Percentiles rank a stretch among this genome's conserved stretches.
These are phyloP conservation scores for Aleurites moluccanus DNA, from an alignment of 441 rosid genomes.

Conservation along the genomic window DNA sequence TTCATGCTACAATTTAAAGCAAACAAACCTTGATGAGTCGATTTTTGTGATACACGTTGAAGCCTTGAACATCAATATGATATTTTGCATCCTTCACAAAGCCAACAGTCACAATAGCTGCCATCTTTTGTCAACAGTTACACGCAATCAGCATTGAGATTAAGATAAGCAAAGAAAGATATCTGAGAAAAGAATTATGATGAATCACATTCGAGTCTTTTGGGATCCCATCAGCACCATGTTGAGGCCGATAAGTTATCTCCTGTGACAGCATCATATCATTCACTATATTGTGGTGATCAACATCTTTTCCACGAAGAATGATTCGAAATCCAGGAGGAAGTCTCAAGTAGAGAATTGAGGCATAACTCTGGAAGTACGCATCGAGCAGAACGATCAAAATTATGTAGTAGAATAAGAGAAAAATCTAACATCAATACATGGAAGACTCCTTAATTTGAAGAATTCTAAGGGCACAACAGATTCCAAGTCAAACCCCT, in stretches of 20 bases:
- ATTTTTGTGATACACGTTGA: constrained; percentile 95
- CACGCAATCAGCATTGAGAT: constrained; percentile 23
- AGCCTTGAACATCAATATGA: constrained; percentile 95
- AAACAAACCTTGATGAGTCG: constrained; percentile 82
- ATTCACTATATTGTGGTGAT: constrained; percentile 90
- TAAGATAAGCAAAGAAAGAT: background rate
- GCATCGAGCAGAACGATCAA: constrained; percentile 16
- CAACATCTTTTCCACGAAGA: constrained; percentile 86
- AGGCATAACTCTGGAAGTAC: constrained; percentile 70
- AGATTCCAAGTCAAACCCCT: no score
- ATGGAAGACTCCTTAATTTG: constrained; percentile 6
- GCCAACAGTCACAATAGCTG: constrained; percentile 82
- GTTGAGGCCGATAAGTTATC: constrained; percentile 71
- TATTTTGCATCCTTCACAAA: constrained; percentile 93
- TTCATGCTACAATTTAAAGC: background rate
- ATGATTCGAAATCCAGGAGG: constrained; percentile 80
- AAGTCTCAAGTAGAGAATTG: constrained; percentile 86
- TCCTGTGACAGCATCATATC: constrained; percentile 82
- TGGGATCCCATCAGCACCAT: constrained; percentile 42
- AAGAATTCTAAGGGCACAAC: background rate
- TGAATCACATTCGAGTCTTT: constrained; percentile 49
- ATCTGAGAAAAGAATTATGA: background rate
- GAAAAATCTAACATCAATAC: background rate
- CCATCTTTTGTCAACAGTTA: constrained; percentile 47
- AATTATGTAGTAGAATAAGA: background rate